A percentile compares a stretch with the other conserved stretches of the same genome.
Evolutionary conservation across 148 eudicot genomes (phyloP).

Genomic region (Salicornia ramosissima): DNA sequence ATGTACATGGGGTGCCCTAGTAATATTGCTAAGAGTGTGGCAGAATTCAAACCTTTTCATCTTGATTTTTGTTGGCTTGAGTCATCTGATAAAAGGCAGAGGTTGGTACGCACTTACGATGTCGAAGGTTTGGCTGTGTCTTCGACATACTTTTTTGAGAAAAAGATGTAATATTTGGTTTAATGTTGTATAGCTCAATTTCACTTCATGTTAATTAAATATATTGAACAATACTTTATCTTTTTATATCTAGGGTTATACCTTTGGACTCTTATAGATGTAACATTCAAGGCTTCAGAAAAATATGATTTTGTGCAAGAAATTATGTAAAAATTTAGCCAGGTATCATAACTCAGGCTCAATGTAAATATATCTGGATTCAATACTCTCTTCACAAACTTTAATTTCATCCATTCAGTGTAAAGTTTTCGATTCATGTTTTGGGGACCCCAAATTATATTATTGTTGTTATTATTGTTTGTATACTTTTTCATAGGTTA

Average conservation of each 20-base stretch:
- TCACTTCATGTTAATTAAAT: background rate
- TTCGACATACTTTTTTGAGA: slow-evolving; percentile 72
- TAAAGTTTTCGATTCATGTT: no score
- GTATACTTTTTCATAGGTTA: no score
- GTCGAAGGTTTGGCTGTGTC: slow-evolving; percentile 85
- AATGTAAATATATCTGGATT: background rate
- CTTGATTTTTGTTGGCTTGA: slow-evolving; percentile 92
- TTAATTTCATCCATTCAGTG: background rate
- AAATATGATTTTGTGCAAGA: background rate
- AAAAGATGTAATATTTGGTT: slow-evolving; percentile 34
- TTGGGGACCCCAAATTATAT: no score
- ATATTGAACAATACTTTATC: background rate
- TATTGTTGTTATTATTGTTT: no score
- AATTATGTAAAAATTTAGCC: background rate
- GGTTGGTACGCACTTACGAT: slow-evolving; percentile 85
- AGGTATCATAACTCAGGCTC: no score
- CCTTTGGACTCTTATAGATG: background rate
- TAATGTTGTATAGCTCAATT: slow-evolving; percentile 6
- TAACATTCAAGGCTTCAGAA: no score
- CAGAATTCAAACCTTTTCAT: slow-evolving; percentile 75
- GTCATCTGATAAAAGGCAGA: slow-evolving; percentile 81
- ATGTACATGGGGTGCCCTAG: slow-evolving; percentile 95
- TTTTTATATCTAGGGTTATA: background rate
- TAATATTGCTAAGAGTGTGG: slow-evolving; percentile 54
- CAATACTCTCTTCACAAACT: background rate